Evolutionary conservation across 2,329 filamentous ascomycete genomes (phyloP), one percentile per base, ranked within the genome.

Genomic region (Neospermospora avenae): DNA sequence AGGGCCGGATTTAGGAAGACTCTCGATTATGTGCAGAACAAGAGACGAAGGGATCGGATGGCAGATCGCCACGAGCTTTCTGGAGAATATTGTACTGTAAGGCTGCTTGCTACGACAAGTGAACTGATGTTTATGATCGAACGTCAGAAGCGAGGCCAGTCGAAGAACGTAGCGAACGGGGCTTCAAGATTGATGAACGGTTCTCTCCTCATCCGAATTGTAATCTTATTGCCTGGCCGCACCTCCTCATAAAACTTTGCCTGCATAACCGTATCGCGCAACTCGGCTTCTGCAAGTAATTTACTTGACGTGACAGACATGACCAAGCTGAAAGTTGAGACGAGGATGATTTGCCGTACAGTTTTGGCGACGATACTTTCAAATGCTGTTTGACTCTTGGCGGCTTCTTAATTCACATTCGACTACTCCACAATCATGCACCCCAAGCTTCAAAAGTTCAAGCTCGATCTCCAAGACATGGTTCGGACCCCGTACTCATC

Each of bases 131-230:
- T 39, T 45, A 54, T 35, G 42, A 31, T 37, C 18, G 49, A 45
- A 48, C 20, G 28, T 25, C 45, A 49, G 25, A 49, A 49, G 45
- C 45, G 45, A 49, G 45, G 25, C 22, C 5, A 46, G 20, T 46
- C 31, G 41, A 20, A 55, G 41, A 22, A 24, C 34, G 35, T 13
- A 39, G 35, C 51, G 45, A 31, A 48, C 49, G 28, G 24, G 42
- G 14, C 20, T 5, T 45, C 1, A 11, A 22, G 42, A n/a, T 28
- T 18, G 25, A 52, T 35, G 49, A 52, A 53, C 65, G 67, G 67
- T 65, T 57, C 25, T 20, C 62, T 51, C 53, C 52, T 62, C 65
- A 66, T 67, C 65, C 67, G 64, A 60, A 60, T 57, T 58, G 46
- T 56, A 67, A 67, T 67, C 54, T 66, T 65, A 51, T 42, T 34